Base-by-base conservation (phyloP, 495 filamentous ascomycete species). In the Tuber calosporum region DNA sequence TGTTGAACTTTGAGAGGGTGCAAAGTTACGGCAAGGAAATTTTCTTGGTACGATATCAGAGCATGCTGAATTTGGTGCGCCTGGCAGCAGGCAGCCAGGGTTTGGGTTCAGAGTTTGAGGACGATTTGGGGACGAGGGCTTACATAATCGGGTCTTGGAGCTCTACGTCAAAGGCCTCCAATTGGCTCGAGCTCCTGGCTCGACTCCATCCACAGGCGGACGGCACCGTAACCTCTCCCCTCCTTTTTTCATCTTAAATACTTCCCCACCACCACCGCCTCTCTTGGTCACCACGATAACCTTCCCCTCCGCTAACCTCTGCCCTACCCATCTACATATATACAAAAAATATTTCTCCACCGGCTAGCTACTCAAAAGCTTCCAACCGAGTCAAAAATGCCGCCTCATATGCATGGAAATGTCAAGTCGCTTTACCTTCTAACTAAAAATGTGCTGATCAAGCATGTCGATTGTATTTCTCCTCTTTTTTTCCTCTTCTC, bases 391-490 rank as follows among this genome's bases (percentile, higher is more conserved):
- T 62, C 26, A 34, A 62, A 34, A 3, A 78, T 77, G 76, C 67
- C 75, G 37, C 22, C 30, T n/a, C 72, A 42, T 19, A 72, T 71
- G 9, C 71, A 72, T 34, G 78, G 78, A 3, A 77, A 77, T 20
- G 75, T 77, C 22, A 79, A 80, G 70, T 77, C 69, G n/a, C 70
- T 80, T n/a, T 80, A 79, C 41, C 68, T 43, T 15, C 77, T 73
- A 71, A 42, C 74, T 9, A 77, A 77, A 48, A 77, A 80, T 58
- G 78, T 80, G 26, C 75, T 80, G 66, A 13, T 77, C 26, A 80
- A 80, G 68, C 71, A 72, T 22, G 75, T 80, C 30, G 78, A 80
- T 41, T 73, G 79, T 80, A 71, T 68, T 26, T 26, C 45, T 53
- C 48, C 2, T 58, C 48, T 40, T 26, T 26, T 26, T n/a, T 67